Evolutionary conservation across 2,329 filamentous ascomycete genomes (phyloP).

Genomic region (Aspergillus sp.): DNA sequence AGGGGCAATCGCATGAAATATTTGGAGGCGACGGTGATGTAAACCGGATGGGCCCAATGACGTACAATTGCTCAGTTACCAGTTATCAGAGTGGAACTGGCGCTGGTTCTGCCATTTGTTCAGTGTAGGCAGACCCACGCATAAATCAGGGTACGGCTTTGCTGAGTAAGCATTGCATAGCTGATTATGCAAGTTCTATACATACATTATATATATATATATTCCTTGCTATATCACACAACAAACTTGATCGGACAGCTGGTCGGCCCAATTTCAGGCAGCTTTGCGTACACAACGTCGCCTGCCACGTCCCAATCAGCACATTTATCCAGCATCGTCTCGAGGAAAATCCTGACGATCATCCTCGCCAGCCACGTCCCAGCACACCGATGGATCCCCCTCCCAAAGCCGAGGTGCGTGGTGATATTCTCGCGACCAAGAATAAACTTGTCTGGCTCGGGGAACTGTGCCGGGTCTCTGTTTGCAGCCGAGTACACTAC

Average conservation of each 20-base stretch:
- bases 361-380: neutral
- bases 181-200: too few relatives aligned
- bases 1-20: too few relatives aligned
- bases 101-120: too few relatives aligned
- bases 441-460: neutral
- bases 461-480: neutral
- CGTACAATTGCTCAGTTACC: too few relatives aligned
- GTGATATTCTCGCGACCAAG: neutral
- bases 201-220: too few relatives aligned
- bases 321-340: neutral
- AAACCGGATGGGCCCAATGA: too few relatives aligned
- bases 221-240: too few relatives aligned
- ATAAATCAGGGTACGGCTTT: too few relatives aligned
- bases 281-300: neutral
- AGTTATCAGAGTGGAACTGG: too few relatives aligned
- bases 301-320: neutral
- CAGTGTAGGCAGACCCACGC: too few relatives aligned
- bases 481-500: neutral
- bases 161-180: too few relatives aligned
- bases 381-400: neutral
- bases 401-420: neutral
- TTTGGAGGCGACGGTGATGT: too few relatives aligned
- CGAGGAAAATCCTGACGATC: neutral
- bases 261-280: neutral
- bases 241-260: neutral